Conservation (phyloP, 2,329 filamentous ascomycete genomes). For the Ceratocystis papillata region DNA sequence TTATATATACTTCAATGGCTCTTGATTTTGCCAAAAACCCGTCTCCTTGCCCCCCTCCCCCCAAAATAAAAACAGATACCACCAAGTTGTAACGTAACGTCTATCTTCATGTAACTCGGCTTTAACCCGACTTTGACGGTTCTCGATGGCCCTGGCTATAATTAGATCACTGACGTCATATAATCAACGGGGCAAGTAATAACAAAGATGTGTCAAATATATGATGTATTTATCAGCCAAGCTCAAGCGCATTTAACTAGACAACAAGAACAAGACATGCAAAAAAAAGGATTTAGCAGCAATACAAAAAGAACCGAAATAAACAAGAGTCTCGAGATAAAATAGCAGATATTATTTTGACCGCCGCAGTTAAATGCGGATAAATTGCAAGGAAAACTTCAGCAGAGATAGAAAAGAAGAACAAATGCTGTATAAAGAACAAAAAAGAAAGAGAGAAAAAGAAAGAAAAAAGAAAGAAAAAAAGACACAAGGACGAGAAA, state of each 20-base stretch:
- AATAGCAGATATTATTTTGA: constrained; percentile 4
- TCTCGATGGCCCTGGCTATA: too few species aligned
- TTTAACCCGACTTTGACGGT: background rate
- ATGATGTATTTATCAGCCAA: too few species aligned
- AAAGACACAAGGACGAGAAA: background rate
- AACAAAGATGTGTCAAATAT: too few species aligned
- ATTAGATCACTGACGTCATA: too few species aligned
- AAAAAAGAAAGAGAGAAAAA: background rate
- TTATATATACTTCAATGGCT: background rate
- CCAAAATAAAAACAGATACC: background rate
- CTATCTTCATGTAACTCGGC: background rate
- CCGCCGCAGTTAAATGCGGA: background rate
- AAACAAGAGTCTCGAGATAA: background rate
- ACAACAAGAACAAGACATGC: background rate
- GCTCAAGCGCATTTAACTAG: too few species aligned
- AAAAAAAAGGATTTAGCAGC: background rate
- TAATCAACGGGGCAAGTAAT: too few species aligned
- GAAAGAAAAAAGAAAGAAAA: background rate
- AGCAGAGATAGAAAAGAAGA: too few species aligned
- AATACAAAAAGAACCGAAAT: background rate
- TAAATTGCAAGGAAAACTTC: background rate
- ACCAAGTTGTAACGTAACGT: too few species aligned
- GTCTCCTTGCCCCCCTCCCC: too few species aligned
- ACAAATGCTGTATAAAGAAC: background rate
- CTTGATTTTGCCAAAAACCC: too few species aligned